phyloP scores from a whole-genome alignment of 192 early-diverging fungal species.

The Backusella circina region DNA sequence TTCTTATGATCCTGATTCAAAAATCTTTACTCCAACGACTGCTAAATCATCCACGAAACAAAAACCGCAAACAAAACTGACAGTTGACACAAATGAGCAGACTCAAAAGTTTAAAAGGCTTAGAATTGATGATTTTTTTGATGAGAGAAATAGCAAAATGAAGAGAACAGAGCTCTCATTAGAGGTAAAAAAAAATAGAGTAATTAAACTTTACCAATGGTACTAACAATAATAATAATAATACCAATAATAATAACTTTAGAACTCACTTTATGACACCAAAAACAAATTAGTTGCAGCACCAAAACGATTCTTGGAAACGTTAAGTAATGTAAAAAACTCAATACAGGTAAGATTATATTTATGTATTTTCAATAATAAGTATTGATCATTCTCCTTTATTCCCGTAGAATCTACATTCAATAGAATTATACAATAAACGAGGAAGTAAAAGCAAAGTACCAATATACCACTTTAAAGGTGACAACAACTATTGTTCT shows the following conservation, averaged over 20 bases:
- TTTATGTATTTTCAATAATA: not conserved
- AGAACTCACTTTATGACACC: not conserved
- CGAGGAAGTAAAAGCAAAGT: not conserved
- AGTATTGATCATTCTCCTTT: not conserved
- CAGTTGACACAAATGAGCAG: not conserved
- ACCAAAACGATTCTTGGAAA: not conserved
- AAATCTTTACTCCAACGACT: not conserved
- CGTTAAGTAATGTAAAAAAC: not conserved
- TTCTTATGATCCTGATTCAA: not conserved
- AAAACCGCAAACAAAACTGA: not conserved
- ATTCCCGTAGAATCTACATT: not conserved
- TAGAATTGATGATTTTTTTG: not conserved
- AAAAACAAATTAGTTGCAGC: not conserved
- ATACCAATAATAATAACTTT: not conserved
- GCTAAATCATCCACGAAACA: not conserved
- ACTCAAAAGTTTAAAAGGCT: not conserved
- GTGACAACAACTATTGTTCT: constrained; percentile 36
- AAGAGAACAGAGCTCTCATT: not conserved
- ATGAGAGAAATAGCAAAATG: not conserved
- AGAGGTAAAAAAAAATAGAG: not conserved
- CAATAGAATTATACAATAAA: not conserved
- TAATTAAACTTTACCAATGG: not conserved
- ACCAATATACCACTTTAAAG: constrained; percentile 13
- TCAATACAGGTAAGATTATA: not conserved
- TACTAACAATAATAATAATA: not conserved